A percentile compares a stretch with the other conserved stretches of the same genome.
Conservation (phyloP, 208 protist species). For the Blastocrithidia nonstop region DNA sequence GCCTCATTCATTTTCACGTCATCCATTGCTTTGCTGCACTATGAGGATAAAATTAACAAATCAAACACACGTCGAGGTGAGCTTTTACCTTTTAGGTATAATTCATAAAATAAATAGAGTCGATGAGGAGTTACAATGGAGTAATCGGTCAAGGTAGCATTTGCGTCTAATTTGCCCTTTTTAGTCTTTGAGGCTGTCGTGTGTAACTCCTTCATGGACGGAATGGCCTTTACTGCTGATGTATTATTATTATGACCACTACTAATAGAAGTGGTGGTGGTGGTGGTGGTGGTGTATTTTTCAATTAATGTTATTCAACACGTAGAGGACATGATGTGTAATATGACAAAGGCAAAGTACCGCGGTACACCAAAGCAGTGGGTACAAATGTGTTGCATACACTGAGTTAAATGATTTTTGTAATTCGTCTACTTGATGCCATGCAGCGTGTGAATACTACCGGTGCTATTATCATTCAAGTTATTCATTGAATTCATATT, state of each 20-base stretch:
- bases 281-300: background rate
- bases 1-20: too few species aligned
- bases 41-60: conserved; percentile 47
- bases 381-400: conserved; percentile 54
- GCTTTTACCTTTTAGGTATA: conserved; percentile 41
- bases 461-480: background rate
- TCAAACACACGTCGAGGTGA: conserved; percentile 67
- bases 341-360: conserved; percentile 66
- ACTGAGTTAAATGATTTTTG: conserved; percentile 29
- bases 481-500: background rate
- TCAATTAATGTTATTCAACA: background rate
- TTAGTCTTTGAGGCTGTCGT: too few species aligned
- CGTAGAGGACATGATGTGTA: conserved; percentile 48
- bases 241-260: conserved; percentile 4
- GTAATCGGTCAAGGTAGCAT: conserved; percentile 6
- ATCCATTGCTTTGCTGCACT: too few species aligned
- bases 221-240: conserved; percentile 3
- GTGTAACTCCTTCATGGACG: too few species aligned
- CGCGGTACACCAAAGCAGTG: conserved; percentile 71
- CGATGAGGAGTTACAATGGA: conserved; percentile 37
- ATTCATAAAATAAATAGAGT: conserved; percentile 68
- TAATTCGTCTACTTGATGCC: conserved; percentile 28
- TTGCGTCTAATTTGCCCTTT: too few species aligned
- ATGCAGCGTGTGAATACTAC: background rate
- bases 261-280: conserved; percentile 4